Conservation (phyloP, 768 basidiomycete species). For the Crassisporium funariophilum region DNA sequence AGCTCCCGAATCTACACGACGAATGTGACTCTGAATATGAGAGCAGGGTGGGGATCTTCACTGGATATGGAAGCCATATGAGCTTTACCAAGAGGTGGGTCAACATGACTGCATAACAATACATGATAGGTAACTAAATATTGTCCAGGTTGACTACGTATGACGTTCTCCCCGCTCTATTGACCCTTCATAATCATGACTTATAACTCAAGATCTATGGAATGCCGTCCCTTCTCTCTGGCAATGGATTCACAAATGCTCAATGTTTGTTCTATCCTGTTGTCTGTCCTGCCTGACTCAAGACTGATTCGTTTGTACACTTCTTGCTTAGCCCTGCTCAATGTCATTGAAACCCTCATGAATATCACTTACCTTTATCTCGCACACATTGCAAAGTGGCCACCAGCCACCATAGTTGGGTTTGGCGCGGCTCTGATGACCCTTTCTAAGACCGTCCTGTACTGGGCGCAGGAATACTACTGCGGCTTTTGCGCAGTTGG, state of each 20-base stretch:
- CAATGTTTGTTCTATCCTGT: constrained; percentile 73
- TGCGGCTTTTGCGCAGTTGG: constrained; percentile 74
- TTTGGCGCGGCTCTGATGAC: constrained; percentile 79
- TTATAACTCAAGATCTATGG: constrained; percentile 66
- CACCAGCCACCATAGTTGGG: constrained; percentile 73
- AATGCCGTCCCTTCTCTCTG: constrained; percentile 56
- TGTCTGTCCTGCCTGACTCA: no score
- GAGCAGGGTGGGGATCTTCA: constrained; percentile 79
- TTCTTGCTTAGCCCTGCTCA: constrained; percentile 81
- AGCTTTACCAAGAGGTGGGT: constrained; percentile 68
- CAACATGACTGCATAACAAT: constrained; percentile 33
- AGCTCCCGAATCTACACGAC: not conserved
- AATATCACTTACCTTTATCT: constrained; percentile 79
- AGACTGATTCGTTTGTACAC: no score
- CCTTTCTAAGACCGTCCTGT: constrained; percentile 82
- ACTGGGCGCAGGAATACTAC: constrained; percentile 78
- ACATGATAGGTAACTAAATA: constrained; percentile 19
- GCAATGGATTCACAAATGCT: constrained; percentile 83
- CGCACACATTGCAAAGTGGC: constrained; percentile 60
- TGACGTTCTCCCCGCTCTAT: constrained; percentile 8
- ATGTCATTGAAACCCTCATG: constrained; percentile 75
- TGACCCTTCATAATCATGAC: not conserved
- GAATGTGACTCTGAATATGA: not conserved
- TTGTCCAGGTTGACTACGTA: constrained; percentile 37
- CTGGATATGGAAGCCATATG: constrained; percentile 91